Percentiles rank a stretch among this genome's conserved stretches.
phyloP scores from a whole-genome alignment of 1,284 basidiomycete genomes.

The Meripilus lineatus region DNA sequence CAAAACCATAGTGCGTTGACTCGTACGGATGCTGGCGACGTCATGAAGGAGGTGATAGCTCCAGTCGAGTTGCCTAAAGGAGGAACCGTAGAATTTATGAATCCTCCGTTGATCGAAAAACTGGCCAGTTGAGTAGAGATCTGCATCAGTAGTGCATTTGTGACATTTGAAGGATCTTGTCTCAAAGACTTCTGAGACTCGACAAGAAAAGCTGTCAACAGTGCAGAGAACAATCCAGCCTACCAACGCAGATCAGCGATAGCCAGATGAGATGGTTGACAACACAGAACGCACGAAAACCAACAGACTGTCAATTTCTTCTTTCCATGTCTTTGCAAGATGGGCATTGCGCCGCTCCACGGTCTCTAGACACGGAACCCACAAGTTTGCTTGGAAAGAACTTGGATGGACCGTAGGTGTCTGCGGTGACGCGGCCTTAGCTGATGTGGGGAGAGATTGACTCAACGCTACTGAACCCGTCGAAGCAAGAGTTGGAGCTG shows the following conservation, averaged over 20 bases:
- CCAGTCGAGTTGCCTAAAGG: too few relatives aligned
- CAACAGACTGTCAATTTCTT: constrained; percentile 11
- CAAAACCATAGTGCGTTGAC: constrained; percentile 17
- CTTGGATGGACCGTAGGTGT: too few relatives aligned
- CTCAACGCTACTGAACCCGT: too few relatives aligned
- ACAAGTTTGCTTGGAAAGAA: too few relatives aligned
- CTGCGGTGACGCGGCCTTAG: too few relatives aligned
- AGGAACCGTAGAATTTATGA: constrained; percentile 12
- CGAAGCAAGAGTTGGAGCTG: too few relatives aligned
- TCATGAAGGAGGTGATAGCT: neutral
- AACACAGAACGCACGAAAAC: constrained; percentile 8
- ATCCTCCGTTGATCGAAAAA: constrained; percentile 6
- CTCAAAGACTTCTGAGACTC: constrained; percentile 10
- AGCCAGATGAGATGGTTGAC: neutral
- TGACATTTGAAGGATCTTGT: constrained; percentile 1
- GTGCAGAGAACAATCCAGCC: constrained; percentile 16
- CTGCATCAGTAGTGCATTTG: constrained; percentile 6
- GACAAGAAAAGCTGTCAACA: constrained; percentile 15
- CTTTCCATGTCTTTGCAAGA: too few relatives aligned
- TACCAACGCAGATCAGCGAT: neutral
- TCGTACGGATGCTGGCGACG: constrained; percentile 4
- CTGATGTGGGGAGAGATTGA: too few relatives aligned
- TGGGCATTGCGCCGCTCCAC: too few relatives aligned
- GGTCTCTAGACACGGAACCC: too few relatives aligned
- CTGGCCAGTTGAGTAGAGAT: constrained; percentile 12